A percentile compares a stretch with the other conserved stretches of the same genome.
These are phyloP conservation scores for Entamoeba invadens DNA, from an alignment of 208 protist species.

Conservation along the genomic window DNA sequence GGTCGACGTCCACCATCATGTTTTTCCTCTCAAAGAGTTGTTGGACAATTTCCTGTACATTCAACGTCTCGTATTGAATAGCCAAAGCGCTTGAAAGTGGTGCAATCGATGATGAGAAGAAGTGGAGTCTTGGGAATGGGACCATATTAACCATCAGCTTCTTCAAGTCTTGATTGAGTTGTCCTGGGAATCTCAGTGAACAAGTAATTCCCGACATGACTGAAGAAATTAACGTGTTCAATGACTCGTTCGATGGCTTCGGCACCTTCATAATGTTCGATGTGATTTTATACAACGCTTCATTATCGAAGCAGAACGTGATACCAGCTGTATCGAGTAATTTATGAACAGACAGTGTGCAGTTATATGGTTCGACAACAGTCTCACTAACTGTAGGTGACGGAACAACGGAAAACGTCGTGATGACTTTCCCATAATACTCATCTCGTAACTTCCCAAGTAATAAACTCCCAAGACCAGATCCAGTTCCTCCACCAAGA, in stretches of 20 bases:
- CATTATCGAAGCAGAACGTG: slow-evolving; percentile 51
- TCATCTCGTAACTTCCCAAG: slow-evolving; percentile 89
- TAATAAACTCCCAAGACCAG: slow-evolving; percentile 84
- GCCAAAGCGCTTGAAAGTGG: slow-evolving; percentile 37
- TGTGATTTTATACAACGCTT: slow-evolving; percentile 58
- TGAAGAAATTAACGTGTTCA: slow-evolving; percentile 53
- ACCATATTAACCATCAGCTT: slow-evolving; percentile 51
- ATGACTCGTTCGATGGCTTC: slow-evolving; percentile 50
- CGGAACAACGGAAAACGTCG: slow-evolving; percentile 89
- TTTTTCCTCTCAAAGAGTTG: slow-evolving; percentile 60
- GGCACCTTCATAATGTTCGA: slow-evolving; percentile 50
- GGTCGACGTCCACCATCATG: slow-evolving; percentile 56
- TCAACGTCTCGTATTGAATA: slow-evolving; percentile 41
- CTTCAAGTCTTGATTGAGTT: slow-evolving; percentile 56
- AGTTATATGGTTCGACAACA: slow-evolving; percentile 31
- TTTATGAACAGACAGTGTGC: slow-evolving; percentile 14
- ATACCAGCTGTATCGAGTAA: slow-evolving; percentile 10
- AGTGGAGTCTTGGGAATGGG: slow-evolving; percentile 59
- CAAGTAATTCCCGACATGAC: slow-evolving; percentile 58
- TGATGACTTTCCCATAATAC: slow-evolving; percentile 90
- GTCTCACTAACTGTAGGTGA: slow-evolving; percentile 68
- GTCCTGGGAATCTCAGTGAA: slow-evolving; percentile 54
- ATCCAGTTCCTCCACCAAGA: slow-evolving; percentile 88
- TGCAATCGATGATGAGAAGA: slow-evolving; percentile 55
- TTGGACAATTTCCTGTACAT: slow-evolving; percentile 51